Percentiles rank a stretch among this genome's conserved stretches.
Evolutionary conservation across 345 rosid species (phyloP).

Genomic region (Geranium brycei): DNA sequence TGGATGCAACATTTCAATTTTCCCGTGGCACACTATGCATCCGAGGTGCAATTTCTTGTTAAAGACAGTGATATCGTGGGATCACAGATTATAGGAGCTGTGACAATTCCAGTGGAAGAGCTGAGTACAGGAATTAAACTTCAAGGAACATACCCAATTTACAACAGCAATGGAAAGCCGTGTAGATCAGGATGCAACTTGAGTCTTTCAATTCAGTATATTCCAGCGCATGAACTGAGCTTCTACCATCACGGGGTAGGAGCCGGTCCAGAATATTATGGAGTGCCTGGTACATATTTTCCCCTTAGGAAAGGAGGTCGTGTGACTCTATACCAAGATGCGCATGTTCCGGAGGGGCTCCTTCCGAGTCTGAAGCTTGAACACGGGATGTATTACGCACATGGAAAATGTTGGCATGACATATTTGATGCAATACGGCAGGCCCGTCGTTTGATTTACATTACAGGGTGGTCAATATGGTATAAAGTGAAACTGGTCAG

Average conservation of each 20-base stretch:
- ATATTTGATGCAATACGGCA: constrained; percentile 74
- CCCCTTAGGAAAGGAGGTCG: constrained; percentile 77
- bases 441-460: constrained; percentile 69
- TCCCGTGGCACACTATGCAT: constrained; percentile 77
- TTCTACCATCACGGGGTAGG: constrained; percentile 68
- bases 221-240: constrained; percentile 51
- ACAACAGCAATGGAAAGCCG: constrained; percentile 49
- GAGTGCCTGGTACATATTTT: constrained; percentile 88
- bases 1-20: constrained; percentile 81
- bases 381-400: constrained; percentile 44
- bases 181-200: constrained; percentile 67
- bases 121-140: constrained; percentile 44
- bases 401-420: constrained; percentile 87
- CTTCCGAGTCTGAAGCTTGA: constrained; percentile 59
- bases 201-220: constrained; percentile 59
- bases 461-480: constrained; percentile 97
- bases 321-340: constrained; percentile 90
- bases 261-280: constrained; percentile 63
- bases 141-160: constrained; percentile 56
- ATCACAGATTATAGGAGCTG: constrained; percentile 65
- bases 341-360: constrained; percentile 76
- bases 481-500: constrained; percentile 61
- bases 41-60: constrained; percentile 72
- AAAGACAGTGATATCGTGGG: constrained; percentile 89
- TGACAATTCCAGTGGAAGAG: constrained; percentile 68